phyloP scores from a whole-genome alignment of 495 filamentous ascomycete genomes.

The Articulospora tetracladia region DNA sequence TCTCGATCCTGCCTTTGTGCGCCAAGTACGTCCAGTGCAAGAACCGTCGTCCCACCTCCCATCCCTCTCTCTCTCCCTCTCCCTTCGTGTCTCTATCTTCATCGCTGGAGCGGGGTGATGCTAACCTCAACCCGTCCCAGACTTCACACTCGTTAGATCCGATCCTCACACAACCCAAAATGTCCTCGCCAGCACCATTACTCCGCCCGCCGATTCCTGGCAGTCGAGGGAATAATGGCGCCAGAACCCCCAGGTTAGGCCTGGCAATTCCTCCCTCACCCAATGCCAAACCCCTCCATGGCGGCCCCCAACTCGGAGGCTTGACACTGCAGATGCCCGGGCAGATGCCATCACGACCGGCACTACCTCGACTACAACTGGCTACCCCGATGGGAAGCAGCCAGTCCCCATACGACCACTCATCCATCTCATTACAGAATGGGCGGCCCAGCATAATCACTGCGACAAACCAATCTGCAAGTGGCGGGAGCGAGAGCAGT shows the following conservation, averaged over 20 bases:
- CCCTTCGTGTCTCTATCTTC: neutral
- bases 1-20: neutral
- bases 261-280: slow-evolving; percentile 85
- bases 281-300: slow-evolving; percentile 65
- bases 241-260: slow-evolving; percentile 72
- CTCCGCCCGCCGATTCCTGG: slow-evolving; percentile 82
- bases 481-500: slow-evolving; percentile 66
- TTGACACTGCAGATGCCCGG: slow-evolving; percentile 30
- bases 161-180: slow-evolving; percentile 36
- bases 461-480: slow-evolving; percentile 46
- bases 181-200: slow-evolving; percentile 76
- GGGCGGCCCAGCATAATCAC: slow-evolving; percentile 40
- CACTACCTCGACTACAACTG: slow-evolving; percentile 69
- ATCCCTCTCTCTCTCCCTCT: neutral
- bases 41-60: neutral
- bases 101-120: neutral
- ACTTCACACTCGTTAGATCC: slow-evolving; percentile 10
- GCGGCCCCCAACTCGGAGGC: slow-evolving; percentile 25
- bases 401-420: slow-evolving; percentile 58
- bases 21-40: slow-evolving; percentile 4
- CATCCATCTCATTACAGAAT: slow-evolving; percentile 30
- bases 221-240: slow-evolving; percentile 55
- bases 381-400: slow-evolving; percentile 81
- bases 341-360: slow-evolving; percentile 42
- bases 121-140: slow-evolving; percentile 13